These are phyloP conservation scores for Scheffersomyces amazonensis DNA, from an alignment of 805 yeast species.

Conservation along the genomic window DNA sequence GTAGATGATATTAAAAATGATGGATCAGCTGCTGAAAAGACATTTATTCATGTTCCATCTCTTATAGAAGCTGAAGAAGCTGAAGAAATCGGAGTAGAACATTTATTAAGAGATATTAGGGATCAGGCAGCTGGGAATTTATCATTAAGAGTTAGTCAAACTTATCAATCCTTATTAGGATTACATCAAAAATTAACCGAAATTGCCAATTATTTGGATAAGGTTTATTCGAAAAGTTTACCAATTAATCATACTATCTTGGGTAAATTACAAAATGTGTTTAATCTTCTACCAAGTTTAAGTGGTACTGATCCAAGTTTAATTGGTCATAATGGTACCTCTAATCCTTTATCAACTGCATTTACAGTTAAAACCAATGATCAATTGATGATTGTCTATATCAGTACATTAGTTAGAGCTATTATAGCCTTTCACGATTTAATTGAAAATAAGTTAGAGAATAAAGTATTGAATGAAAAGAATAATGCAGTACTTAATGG, in stretches of 20 bases:
- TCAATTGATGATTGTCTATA: conserved; percentile 90
- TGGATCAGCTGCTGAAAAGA: conserved; percentile 88
- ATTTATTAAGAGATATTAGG: conserved; percentile 85
- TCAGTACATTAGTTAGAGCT: conserved; percentile 85
- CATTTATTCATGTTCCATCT: conserved; percentile 91
- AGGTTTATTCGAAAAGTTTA: conserved; percentile 65
- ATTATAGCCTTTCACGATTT: conserved; percentile 95
- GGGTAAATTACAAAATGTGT: conserved; percentile 92
- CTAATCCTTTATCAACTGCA: conserved; percentile 65
- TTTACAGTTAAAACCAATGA: conserved; percentile 93
- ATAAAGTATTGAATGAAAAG: conserved; percentile 48
- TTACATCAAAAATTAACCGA: conserved; percentile 75
- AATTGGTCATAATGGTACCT: conserved; percentile 5
- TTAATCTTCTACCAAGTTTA: conserved; percentile 87
- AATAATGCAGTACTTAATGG: conserved; percentile 9
- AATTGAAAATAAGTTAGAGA: conserved; percentile 92
- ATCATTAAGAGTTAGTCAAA: conserved; percentile 83
- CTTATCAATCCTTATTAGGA: conserved; percentile 83
- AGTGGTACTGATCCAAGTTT: conserved; percentile 17
- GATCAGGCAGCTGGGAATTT: conserved; percentile 96
- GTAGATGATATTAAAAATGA: conserved; percentile 95
- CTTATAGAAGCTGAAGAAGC: conserved; percentile 97
- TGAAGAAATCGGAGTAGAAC: conserved; percentile 99
- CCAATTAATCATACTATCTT: conserved; percentile 89
- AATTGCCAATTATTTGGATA: conserved; percentile 73